phyloP scores from a whole-genome alignment of 2,329 filamentous ascomycete species.

The Lasiodiplodia theobromae region DNA sequence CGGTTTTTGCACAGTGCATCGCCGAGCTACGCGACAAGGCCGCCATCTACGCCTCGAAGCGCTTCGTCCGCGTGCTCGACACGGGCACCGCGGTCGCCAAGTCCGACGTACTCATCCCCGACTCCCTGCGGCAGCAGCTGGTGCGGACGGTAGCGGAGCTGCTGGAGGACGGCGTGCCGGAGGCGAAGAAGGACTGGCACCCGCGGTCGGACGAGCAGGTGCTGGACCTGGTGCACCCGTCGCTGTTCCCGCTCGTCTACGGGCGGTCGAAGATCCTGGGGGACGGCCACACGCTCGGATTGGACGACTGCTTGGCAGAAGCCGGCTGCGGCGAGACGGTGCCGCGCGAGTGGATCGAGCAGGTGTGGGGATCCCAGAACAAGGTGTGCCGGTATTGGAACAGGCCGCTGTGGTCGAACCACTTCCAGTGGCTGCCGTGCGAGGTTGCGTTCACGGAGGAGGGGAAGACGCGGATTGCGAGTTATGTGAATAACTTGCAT shows the following conservation, averaged over 20 bases:
- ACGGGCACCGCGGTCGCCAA: constrained; percentile 57
- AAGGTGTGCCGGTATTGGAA: neutral
- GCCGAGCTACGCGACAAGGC: constrained; percentile 60
- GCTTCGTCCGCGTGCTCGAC: constrained; percentile 55
- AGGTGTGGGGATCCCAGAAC: neutral
- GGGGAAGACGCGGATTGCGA: constrained; percentile 47
- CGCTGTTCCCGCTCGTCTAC: constrained; percentile 41
- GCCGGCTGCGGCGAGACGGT: constrained; percentile 31
- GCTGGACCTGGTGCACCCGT: constrained; percentile 68
- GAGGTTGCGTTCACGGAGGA: constrained; percentile 51
- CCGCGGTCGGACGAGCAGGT: constrained; percentile 64
- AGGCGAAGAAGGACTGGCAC: constrained; percentile 65
- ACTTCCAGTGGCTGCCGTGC: constrained; percentile 59
- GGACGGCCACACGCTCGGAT: constrained; percentile 27
- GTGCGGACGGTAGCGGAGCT: constrained; percentile 47
- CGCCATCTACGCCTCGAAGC: constrained; percentile 46
- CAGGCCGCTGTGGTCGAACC: constrained; percentile 36
- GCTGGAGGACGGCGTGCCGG: constrained; percentile 59
- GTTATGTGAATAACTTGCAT: constrained; percentile 62
- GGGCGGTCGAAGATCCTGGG: constrained; percentile 34
- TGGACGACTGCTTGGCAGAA: constrained; percentile 31
- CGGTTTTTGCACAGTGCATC: constrained; percentile 37
- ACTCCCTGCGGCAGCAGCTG: constrained; percentile 50
- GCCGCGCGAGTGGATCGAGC: constrained; percentile 22
- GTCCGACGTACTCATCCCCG: constrained; percentile 56